Conservation (phyloP, 2,329 filamentous ascomycete species). For the Aspergillus pseudoviridinutans region DNA sequence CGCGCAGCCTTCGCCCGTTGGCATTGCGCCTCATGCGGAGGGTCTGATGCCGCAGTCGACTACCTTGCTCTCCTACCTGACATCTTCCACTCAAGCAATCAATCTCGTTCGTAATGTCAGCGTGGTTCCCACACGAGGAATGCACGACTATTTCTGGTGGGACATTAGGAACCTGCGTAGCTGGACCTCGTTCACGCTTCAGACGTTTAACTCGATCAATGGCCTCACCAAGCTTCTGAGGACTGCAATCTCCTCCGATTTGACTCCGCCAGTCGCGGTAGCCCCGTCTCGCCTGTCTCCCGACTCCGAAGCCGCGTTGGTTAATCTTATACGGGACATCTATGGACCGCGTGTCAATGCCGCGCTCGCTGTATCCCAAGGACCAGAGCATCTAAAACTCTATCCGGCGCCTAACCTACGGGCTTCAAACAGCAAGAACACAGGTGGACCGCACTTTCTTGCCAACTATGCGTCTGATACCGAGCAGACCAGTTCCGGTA, state of each 20-base stretch:
- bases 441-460: conserved; percentile 49
- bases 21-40: conserved; percentile 20
- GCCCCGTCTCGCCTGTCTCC: conserved; percentile 58
- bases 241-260: conserved; percentile 55
- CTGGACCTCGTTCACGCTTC: conserved; percentile 75
- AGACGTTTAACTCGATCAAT: conserved; percentile 67
- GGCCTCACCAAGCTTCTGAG: conserved; percentile 69
- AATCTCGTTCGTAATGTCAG: conserved; percentile 76
- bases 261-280: conserved; percentile 29
- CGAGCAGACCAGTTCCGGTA: conserved; percentile 46
- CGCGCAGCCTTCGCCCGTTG: conserved; percentile 24
- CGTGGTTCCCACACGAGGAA: conserved; percentile 60
- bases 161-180: conserved; percentile 81
- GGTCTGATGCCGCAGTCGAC: conserved; percentile 47
- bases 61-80: conserved; percentile 74
- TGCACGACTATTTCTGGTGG: conserved; percentile 89
- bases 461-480: conserved; percentile 52
- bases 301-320: conserved; percentile 72
- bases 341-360: conserved; percentile 86
- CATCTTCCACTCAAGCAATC: conserved; percentile 73
- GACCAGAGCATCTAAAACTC: conserved; percentile 54
- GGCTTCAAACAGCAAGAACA: conserved; percentile 34
- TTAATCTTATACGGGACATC: conserved; percentile 69
- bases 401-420: conserved; percentile 39
- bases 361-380: conserved; percentile 71